A percentile compares a stretch with the other conserved stretches of the same genome.
Conservation (phyloP, 768 basidiomycete species). For the button mushroom (Agaricus bisporus) region DNA sequence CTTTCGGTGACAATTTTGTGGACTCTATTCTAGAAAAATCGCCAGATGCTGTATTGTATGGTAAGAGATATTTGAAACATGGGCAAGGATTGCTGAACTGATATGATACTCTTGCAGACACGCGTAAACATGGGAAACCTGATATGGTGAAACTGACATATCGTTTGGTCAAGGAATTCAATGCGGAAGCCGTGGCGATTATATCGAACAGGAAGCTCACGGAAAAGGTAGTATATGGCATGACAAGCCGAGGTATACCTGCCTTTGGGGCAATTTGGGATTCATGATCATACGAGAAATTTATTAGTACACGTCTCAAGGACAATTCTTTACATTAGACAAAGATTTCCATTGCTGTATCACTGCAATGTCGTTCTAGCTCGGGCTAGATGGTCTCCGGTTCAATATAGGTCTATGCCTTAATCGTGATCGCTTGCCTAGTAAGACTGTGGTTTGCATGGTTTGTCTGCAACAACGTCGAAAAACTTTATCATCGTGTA, state of each 20-base stretch:
- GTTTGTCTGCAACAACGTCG: no score
- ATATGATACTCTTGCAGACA: conserved; percentile 25
- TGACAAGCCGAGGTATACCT: conserved; percentile 55
- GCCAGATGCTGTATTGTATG: conserved; percentile 53
- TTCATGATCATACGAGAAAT: conserved; percentile 25
- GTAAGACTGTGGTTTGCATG: no score
- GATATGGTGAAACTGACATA: conserved; percentile 44
- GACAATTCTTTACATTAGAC: no score
- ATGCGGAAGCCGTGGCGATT: conserved; percentile 49
- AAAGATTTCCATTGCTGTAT: no score
- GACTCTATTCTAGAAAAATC: conserved; percentile 46
- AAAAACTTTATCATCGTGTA: no score
- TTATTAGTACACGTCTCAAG: no score
- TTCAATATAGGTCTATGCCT: no score
- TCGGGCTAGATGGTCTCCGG: neutral
- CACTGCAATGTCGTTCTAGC: neutral
- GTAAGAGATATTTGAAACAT: conserved; percentile 21
- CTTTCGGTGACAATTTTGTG: conserved; percentile 56
- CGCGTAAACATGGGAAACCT: conserved; percentile 38
- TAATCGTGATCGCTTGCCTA: no score
- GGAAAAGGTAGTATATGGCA: conserved; percentile 51
- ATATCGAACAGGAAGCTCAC: conserved; percentile 57
- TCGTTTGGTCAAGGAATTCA: conserved; percentile 39
- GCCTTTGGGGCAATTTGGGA: conserved; percentile 61
- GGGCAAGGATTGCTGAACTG: neutral